Conservation (phyloP, 2,329 filamentous ascomycete genomes). For the Dothiorella sarmentorum region DNA sequence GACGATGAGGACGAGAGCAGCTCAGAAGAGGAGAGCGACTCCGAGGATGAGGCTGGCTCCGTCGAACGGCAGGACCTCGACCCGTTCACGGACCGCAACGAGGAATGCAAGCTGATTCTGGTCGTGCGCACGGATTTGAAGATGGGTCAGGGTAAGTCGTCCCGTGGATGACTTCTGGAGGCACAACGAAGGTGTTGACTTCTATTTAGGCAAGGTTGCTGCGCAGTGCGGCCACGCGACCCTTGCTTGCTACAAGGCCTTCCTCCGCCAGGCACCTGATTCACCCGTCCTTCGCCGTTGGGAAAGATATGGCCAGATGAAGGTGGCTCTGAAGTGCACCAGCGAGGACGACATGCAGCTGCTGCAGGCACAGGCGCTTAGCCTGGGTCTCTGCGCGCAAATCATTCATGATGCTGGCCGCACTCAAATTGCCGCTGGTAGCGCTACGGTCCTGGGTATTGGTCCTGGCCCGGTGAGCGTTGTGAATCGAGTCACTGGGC, state of each 20-base stretch:
- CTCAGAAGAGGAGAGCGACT: slow-evolving; percentile 36
- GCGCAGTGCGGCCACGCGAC: slow-evolving; percentile 96
- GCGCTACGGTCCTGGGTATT: slow-evolving; percentile 82
- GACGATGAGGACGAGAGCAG: slow-evolving; percentile 39
- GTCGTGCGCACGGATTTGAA: slow-evolving; percentile 91
- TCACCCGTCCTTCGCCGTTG: slow-evolving; percentile 72
- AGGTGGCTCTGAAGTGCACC: slow-evolving; percentile 84
- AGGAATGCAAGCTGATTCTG: slow-evolving; percentile 92
- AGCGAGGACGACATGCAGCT: slow-evolving; percentile 75
- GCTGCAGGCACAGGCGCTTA: slow-evolving; percentile 72
- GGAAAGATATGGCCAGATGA: slow-evolving; percentile 84
- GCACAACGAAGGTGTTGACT: slow-evolving; percentile 7
- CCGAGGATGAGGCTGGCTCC: slow-evolving; percentile 30
- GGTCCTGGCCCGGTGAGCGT: slow-evolving; percentile 74
- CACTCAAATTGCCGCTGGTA: slow-evolving; percentile 93
- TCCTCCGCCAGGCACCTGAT: slow-evolving; percentile 54
- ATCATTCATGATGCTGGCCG: slow-evolving; percentile 93
- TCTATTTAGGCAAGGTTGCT: slow-evolving; percentile 81
- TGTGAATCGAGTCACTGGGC: slow-evolving; percentile 80
- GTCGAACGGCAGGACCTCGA: slow-evolving; percentile 35
- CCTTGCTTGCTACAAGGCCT: slow-evolving; percentile 90
- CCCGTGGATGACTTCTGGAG: slow-evolving; percentile 19
- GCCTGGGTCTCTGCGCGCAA: slow-evolving; percentile 80
- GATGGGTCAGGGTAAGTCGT: slow-evolving; percentile 82
- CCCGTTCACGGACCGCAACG: slow-evolving; percentile 49